A percentile compares a stretch with the other conserved stretches of the same genome.
phyloP scores from a whole-genome alignment of 108 stramenopile genomes.

The Nitzschia palea region DNA sequence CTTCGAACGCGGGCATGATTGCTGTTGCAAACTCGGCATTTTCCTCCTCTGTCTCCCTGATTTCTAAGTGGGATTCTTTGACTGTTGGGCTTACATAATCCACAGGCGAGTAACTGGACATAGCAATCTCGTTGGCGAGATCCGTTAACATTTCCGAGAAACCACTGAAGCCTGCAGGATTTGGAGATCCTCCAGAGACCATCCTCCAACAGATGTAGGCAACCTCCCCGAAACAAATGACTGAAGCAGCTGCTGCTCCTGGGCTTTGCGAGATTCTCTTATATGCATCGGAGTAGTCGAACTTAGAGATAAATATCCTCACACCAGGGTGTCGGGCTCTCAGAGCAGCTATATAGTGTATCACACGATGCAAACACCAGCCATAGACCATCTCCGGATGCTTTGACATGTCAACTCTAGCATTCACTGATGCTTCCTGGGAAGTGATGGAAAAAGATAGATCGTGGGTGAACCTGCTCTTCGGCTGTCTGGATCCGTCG shows the following conservation, averaged over 20 bases:
- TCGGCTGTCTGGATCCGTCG: neutral
- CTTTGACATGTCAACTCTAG: neutral
- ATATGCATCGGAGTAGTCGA: slow-evolving; percentile 2
- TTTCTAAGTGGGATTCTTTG: too few relatives aligned
- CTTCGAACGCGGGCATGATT: too few relatives aligned
- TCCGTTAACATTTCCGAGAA: neutral
- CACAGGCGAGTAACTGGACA: too few relatives aligned
- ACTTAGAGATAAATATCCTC: neutral
- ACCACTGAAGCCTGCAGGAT: neutral
- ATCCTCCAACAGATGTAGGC: neutral
- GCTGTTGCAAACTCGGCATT: too few relatives aligned
- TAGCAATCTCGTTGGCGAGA: neutral
- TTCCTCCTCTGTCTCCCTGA: too few relatives aligned
- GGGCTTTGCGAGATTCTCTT: neutral
- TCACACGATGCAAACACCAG: neutral
- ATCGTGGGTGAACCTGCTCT: neutral
- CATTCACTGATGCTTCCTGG: neutral
- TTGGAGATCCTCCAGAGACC: neutral
- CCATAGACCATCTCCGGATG: neutral
- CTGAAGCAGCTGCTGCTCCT: neutral
- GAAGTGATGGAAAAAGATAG: neutral
- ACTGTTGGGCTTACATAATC: too few relatives aligned
- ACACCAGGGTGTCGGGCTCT: neutral
- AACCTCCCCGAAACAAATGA: neutral
- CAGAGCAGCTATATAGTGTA: neutral